phyloP scores from a whole-genome alignment of 371 early-diverging fungal genomes.

The Mortierella sp. region DNA sequence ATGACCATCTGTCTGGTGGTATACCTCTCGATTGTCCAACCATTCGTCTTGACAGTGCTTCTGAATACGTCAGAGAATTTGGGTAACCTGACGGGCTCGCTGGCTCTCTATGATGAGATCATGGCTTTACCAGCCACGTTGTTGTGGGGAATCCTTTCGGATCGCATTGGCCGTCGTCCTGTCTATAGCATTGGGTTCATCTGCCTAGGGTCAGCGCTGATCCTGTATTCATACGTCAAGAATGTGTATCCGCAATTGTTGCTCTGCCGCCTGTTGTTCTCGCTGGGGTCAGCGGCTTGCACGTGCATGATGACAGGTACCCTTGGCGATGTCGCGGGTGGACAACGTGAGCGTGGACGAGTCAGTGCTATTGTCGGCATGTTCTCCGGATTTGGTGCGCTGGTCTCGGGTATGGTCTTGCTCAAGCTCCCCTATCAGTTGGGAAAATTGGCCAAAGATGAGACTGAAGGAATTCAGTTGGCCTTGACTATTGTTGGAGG shows the following conservation, averaged over 20 bases:
- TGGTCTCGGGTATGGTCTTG: constrained; percentile 61
- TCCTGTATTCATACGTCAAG: constrained; percentile 57
- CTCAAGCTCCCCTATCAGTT: constrained; percentile 57
- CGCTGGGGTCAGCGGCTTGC: constrained; percentile 75
- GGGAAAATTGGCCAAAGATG: constrained; percentile 15
- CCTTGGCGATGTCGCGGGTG: constrained; percentile 62
- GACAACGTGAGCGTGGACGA: constrained; percentile 57
- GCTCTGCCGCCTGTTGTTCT: constrained; percentile 65
- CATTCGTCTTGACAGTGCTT: constrained; percentile 44
- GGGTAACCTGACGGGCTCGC: constrained; percentile 56
- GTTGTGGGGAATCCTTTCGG: constrained; percentile 69
- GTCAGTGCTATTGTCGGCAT: constrained; percentile 65
- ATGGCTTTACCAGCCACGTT: constrained; percentile 56
- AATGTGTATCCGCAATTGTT: constrained; percentile 62
- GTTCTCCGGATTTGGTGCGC: constrained; percentile 63
- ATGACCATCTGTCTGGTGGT: constrained; percentile 66
- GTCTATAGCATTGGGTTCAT: constrained; percentile 64
- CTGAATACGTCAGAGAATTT: constrained; percentile 19
- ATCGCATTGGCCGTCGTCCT: constrained; percentile 59
- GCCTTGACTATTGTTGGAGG: constrained; percentile 58
- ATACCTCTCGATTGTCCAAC: constrained; percentile 59
- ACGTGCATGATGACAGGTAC: constrained; percentile 77
- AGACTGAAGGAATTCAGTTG: constrained; percentile 46
- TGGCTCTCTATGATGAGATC: constrained; percentile 74
- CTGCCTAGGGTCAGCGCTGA: constrained; percentile 57